phyloP scores from a whole-genome alignment of 2,329 filamentous ascomycete genomes.

The Mollisiaceae sp. region DNA sequence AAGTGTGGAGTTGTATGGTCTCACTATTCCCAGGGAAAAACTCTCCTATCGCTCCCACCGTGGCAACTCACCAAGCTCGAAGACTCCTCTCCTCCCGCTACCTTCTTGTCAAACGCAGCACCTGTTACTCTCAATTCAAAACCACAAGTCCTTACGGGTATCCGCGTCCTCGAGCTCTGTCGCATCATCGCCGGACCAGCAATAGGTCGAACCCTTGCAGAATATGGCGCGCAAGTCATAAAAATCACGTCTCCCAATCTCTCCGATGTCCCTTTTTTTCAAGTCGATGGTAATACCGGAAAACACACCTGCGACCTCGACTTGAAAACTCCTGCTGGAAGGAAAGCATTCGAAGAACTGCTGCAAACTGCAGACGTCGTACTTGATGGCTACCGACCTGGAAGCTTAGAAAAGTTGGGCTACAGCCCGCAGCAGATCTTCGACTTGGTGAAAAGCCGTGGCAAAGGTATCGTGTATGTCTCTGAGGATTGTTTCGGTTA shows the following conservation, averaged over 20 bases:
- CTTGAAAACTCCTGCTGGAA: conserved; percentile 59
- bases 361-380: conserved; percentile 68
- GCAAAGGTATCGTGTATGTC: conserved; percentile 70
- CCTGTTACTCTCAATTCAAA: conserved; percentile 20
- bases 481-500: conserved; percentile 76
- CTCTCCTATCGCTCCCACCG: conserved; percentile 48
- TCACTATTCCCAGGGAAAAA: conserved; percentile 43
- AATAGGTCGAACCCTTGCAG: conserved; percentile 72
- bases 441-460: conserved; percentile 56
- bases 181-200: conserved; percentile 79
- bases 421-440: conserved; percentile 63
- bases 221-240: conserved; percentile 76
- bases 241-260: conserved; percentile 72
- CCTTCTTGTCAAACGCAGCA: conserved; percentile 43
- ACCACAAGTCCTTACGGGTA: conserved; percentile 53
- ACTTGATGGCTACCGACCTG: conserved; percentile 72
- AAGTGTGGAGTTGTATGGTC: not conserved
- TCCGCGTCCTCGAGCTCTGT: conserved; percentile 77
- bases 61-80: conserved; percentile 58
- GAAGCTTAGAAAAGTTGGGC: conserved; percentile 65
- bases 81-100: conserved; percentile 47
- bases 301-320: conserved; percentile 71
- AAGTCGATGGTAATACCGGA: conserved; percentile 74
- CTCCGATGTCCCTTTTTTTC: conserved; percentile 75
- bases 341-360: conserved; percentile 61